Conservation (phyloP, 179 eudicot genomes). For the Spergularia azorica region DNA sequence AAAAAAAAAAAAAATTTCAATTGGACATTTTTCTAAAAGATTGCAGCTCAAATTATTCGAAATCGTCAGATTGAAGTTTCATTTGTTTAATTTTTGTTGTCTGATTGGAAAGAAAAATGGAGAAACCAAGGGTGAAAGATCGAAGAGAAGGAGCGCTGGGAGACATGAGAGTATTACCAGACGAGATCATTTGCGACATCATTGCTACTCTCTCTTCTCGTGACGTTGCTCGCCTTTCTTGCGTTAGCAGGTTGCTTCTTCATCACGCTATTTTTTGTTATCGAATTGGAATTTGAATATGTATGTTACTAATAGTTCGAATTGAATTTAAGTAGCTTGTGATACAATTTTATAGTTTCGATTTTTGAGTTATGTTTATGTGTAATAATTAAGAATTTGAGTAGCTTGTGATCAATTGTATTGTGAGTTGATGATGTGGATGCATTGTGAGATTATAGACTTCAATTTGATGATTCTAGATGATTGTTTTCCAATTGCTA, state of each 20-base stretch:
- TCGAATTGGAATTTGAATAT: not conserved
- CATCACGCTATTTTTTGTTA: not conserved
- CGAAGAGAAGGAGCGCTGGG: slow-evolving; percentile 81
- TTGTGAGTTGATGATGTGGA: no score
- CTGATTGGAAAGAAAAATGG: slow-evolving; percentile 17
- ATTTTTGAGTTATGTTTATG: no score
- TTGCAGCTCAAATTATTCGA: not conserved
- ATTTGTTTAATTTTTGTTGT: not conserved
- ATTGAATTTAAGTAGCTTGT: no score
- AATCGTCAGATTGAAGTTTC: not conserved
- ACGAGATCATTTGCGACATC: slow-evolving; percentile 61
- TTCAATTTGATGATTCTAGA: not conserved
- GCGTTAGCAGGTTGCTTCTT: slow-evolving; percentile 79
- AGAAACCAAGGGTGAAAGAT: slow-evolving; percentile 32
- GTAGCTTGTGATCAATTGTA: no score
- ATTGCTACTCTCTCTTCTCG: slow-evolving; percentile 57
- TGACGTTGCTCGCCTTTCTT: slow-evolving; percentile 83
- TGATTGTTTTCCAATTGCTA: not conserved
- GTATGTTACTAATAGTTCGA: not conserved
- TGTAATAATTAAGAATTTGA: no score
- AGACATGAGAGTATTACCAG: slow-evolving; percentile 62
- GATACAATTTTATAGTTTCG: no score
- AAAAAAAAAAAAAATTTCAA: not conserved
- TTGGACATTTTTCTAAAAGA: not conserved
- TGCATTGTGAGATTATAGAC: not conserved